Conservation (phyloP, 768 basidiomycete genomes). For the Mycena latifolia region DNA sequence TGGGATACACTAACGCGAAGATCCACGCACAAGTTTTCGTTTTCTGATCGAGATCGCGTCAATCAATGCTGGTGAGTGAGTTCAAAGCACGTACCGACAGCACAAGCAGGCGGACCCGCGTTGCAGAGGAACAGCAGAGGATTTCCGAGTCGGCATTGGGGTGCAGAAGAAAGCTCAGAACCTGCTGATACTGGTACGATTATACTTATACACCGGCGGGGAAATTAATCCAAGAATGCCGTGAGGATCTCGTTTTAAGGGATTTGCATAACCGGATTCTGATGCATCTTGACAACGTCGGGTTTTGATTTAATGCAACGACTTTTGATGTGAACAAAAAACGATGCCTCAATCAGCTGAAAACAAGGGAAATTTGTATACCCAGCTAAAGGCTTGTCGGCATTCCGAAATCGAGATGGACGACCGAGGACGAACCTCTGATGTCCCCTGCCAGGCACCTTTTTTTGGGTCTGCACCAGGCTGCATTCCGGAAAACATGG, state of each 20-base stretch:
- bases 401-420: too few species aligned
- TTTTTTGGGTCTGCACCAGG: background rate
- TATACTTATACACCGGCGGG: conserved; percentile 24
- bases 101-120: conserved; percentile 54
- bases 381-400: too few species aligned
- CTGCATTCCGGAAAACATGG: background rate
- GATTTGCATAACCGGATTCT: conserved; percentile 17
- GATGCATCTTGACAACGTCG: background rate
- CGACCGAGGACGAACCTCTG: background rate
- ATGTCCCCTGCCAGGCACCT: background rate
- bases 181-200: background rate
- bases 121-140: conserved; percentile 46
- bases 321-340: conserved; percentile 5
- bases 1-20: background rate
- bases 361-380: background rate
- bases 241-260: conserved; percentile 26
- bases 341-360: background rate
- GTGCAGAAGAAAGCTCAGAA: background rate
- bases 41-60: conserved; percentile 39
- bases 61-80: background rate
- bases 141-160: conserved; percentile 45
- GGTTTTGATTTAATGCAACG: background rate
- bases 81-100: conserved; percentile 42
- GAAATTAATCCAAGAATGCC: conserved; percentile 6
- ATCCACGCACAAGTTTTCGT: conserved; percentile 50